A percentile compares a stretch with the other conserved stretches of the same genome.
These are phyloP conservation scores for Ammopiptanthus mongolicus DNA, from an alignment of 306 rosid genomes.

Conservation along the genomic window DNA sequence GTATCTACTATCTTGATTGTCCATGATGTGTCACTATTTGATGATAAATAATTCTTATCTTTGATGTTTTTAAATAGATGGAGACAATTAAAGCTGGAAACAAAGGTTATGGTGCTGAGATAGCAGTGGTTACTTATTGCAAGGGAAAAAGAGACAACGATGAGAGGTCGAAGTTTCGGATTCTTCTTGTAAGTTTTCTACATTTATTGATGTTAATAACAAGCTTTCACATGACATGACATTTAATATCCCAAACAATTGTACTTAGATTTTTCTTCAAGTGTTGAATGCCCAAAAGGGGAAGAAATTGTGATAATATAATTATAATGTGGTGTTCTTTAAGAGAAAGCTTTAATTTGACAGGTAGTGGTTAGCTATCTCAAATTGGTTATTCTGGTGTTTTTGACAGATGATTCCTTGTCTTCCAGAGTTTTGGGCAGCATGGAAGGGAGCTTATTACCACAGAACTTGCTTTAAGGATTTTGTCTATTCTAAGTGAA, in stretches of 20 bases:
- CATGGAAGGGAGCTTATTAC: slow-evolving; percentile 98
- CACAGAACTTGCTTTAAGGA: slow-evolving; percentile 78
- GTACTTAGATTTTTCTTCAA: background rate
- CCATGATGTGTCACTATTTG: slow-evolving; percentile 9
- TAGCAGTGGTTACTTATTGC: slow-evolving; percentile 70
- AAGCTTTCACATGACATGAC: background rate
- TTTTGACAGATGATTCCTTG: slow-evolving; percentile 99
- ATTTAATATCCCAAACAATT: slow-evolving; percentile 2
- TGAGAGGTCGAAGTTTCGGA: slow-evolving; percentile 67
- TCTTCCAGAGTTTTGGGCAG: slow-evolving; percentile 99
- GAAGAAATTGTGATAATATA: background rate
- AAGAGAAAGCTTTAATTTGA: slow-evolving; percentile 21
- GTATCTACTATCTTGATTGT: slow-evolving; percentile 4
- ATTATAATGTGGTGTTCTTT: background rate
- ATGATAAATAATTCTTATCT: slow-evolving; percentile 18
- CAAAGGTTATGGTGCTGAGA: slow-evolving; percentile 71
- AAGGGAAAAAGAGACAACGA: slow-evolving; percentile 42
- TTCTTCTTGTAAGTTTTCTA: slow-evolving; percentile 76
- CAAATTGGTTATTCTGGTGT: slow-evolving; percentile 87
- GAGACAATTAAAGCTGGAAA: slow-evolving; percentile 63
- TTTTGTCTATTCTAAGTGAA: slow-evolving; percentile 73
- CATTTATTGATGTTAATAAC: background rate
- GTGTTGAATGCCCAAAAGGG: background rate
- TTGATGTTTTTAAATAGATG: slow-evolving; percentile 42
- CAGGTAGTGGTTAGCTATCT: slow-evolving; percentile 60